Evolutionary conservation across 208 protist genomes (phyloP).

Genomic region (Herpetomonas samuelpessoai): DNA sequence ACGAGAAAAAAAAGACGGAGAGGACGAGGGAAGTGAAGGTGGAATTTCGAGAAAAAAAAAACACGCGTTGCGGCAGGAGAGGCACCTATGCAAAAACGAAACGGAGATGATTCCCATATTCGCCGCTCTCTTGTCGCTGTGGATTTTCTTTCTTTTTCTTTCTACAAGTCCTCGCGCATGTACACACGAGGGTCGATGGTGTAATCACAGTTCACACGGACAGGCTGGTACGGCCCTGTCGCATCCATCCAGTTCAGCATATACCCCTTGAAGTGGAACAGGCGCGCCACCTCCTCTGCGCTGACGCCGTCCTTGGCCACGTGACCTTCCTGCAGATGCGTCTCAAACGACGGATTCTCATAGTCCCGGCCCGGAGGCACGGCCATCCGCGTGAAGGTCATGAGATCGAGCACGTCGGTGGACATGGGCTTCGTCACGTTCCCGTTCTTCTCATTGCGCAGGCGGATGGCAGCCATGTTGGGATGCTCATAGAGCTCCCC

Average conservation of each 20-base stretch:
- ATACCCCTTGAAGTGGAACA: slow-evolving; percentile 13
- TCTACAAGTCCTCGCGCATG: slow-evolving; percentile 19
- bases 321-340: background rate
- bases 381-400: background rate
- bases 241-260: slow-evolving; percentile 13
- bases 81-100: slow-evolving; percentile 4
- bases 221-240: slow-evolving; percentile 14
- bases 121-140: background rate
- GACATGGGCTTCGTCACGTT: background rate
- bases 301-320: background rate
- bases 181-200: slow-evolving; percentile 22
- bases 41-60: slow-evolving; percentile 11
- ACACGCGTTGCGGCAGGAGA: slow-evolving; percentile 1
- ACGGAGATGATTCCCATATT: too few relatives aligned
- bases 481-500: slow-evolving; percentile 2
- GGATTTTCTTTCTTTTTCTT: background rate
- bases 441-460: background rate
- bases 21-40: background rate
- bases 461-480: background rate
- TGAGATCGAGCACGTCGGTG: background rate
- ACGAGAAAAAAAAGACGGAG: background rate
- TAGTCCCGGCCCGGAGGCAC: background rate
- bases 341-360: background rate
- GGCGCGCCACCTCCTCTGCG: background rate
- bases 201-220: slow-evolving; percentile 34